Evolutionary conservation across 2,329 filamentous ascomycete genomes (phyloP), one percentile per base, ranked within the genome.

Genomic region (Ophiostoma triangulosporum): DNA sequence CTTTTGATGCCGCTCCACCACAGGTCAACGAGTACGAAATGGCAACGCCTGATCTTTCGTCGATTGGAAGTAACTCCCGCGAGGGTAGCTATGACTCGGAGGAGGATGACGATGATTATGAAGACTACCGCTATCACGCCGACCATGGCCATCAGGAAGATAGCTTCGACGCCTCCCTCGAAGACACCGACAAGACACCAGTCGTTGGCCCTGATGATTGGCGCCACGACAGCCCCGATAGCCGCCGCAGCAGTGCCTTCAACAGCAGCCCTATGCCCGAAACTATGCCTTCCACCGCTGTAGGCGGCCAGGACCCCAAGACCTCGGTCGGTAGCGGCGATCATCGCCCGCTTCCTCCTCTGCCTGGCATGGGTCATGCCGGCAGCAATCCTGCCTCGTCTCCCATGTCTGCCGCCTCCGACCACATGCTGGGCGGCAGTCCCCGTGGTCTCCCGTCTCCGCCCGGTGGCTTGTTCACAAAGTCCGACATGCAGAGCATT

Each of bases 21-120:
- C 87, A 95, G 65, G 78, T 98, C 63, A 95, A 97, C 65, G 93
- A 98, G 69, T 98, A 97, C 66, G 93, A 97, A 69, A 90, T 96
- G 86, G 86, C 88, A 32, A 98, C 93, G 2, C 93, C 93, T 11
- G 93, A 96, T 64, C 80, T 94, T n/a, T 96, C 91, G 1, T 95
- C 90, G 0, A 76, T 94, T 24, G 88, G 87, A 26, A 91, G 87
- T 49, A 89, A 85, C 60, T 97, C 91, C 12, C 84, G 91, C 8
- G 88, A 96, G 63, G 88, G 89, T 40, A 97, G 91, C 70, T 96
- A 87, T 65, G 90, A 96, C 57, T 91, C 88, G 0, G 81, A 86
- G 31, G 81, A 85, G 26, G 83, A 86, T 17, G 80, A 89, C 38
- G 80, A 84, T 26, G 84, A 89, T 45, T 74, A 81, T 45, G 86